Base-by-base conservation (phyloP, 2,329 filamentous ascomycete genomes). In the Ambrosiella xylebori region DNA sequence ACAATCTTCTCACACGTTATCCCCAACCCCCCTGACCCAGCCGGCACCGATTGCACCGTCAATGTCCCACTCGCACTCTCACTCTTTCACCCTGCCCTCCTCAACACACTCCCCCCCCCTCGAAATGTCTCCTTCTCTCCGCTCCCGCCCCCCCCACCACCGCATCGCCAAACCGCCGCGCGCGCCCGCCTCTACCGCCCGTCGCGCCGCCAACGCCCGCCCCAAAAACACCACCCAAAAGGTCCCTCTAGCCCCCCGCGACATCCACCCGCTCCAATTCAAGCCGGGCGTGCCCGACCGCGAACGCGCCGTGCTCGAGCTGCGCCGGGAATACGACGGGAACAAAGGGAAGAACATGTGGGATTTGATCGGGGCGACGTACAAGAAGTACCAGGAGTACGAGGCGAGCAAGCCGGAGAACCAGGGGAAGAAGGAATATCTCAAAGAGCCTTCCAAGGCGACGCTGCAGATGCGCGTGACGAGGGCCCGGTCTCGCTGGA, bases 281-380 rank as follows among this genome's bases (percentile, higher is more conserved):
- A 74, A 73, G 57, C 65, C 68, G 19, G 69, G 69, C 15, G 74
- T 75, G 35, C 73, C 74, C 1, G 69, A 73, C 1, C 72, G 77
- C 39, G 73, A 77, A 60, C 70, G 69, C 19, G 76, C 68, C 56
- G 71, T 81, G 38, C 74, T 79, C 54, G 68, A 75, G 35, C 70
- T 75, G n/a, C 70, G 76, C 11, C 73, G 71, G 64, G 64, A 71
- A 27, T 71, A 73, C 62, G 67, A 71, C 13, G 64, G 71, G 17
- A 69, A 72, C 56, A 77, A 76, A 63, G 77, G 78, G 13, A 76
- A 77, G 62, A 76, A 77, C 39, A 80, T 80, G 76, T 81, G 78
- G 78, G 73, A 77, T 27, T 69, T 71, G 44, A 79, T 81, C 59
- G 70, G 72, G 54, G 65, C 64, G 4, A 71, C 74, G 58, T 80